phyloP scores from a whole-genome alignment of 148 eudicot genomes.

The Vaccinium myrtillus region DNA sequence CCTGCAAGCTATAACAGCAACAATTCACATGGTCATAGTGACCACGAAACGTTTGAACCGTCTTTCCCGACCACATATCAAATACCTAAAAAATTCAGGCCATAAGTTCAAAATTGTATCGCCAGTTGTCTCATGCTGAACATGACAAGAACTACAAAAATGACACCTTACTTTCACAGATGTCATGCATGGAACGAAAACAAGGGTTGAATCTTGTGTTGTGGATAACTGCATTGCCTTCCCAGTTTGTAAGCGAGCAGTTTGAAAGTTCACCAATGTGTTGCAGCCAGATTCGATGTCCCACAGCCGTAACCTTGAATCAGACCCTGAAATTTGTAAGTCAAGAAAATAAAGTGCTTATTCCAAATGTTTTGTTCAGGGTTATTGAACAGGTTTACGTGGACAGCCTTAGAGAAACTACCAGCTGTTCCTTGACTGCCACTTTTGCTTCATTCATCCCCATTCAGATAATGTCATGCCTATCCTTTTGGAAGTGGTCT shows the following conservation, averaged over 20 bases:
- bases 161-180: conserved; percentile 56
- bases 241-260: conserved; percentile 71
- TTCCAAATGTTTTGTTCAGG: background rate
- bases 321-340: conserved; percentile 69
- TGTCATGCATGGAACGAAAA: conserved; percentile 91
- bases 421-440: background rate
- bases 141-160: background rate
- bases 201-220: conserved; percentile 69
- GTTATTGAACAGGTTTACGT: background rate
- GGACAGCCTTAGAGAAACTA: background rate
- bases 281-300: conserved; percentile 91
- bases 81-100: conserved; percentile 51
- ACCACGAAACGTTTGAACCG: conserved; percentile 59
- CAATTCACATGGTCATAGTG: conserved; percentile 87
- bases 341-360: background rate
- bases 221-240: conserved; percentile 78
- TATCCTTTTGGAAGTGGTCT: background rate
- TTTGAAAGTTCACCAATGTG: conserved; percentile 88
- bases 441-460: background rate
- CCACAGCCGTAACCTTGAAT: conserved; percentile 95
- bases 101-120: conserved; percentile 9
- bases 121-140: background rate
- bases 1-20: conserved; percentile 70
- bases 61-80: conserved; percentile 82
- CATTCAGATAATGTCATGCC: background rate